These are phyloP conservation scores for Tuber calosporum DNA, from an alignment of 495 filamentous ascomycete genomes.

Conservation along the genomic window DNA sequence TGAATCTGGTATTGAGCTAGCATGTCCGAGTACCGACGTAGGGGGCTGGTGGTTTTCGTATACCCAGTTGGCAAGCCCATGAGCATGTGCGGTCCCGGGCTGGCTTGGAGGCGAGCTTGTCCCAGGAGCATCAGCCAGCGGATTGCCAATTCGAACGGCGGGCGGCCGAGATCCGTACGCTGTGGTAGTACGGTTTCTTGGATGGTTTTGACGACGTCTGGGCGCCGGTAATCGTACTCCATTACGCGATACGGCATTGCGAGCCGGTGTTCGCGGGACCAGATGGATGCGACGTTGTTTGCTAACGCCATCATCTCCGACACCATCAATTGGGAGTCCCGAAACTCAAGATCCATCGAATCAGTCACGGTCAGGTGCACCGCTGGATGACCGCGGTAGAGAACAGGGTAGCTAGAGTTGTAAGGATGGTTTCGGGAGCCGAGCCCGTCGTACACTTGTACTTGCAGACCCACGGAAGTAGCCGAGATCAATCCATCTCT, in stretches of 20 bases:
- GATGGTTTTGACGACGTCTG: slow-evolving; percentile 41
- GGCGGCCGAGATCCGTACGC: slow-evolving; percentile 34
- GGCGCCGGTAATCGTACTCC: slow-evolving; percentile 53
- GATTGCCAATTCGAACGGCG: slow-evolving; percentile 31
- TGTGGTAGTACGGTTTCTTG: slow-evolving; percentile 41
- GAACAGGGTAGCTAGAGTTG: slow-evolving; percentile 13
- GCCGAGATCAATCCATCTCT: slow-evolving; percentile 42
- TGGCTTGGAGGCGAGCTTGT: slow-evolving; percentile 43
- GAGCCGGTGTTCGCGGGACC: slow-evolving; percentile 67
- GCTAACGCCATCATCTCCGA: slow-evolving; percentile 70
- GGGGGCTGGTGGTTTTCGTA: slow-evolving; percentile 72
- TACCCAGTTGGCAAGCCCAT: slow-evolving; percentile 62
- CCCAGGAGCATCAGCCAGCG: slow-evolving; percentile 50
- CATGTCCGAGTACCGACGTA: slow-evolving; percentile 76
- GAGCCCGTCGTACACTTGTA: slow-evolving; percentile 20
- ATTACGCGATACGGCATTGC: slow-evolving; percentile 71
- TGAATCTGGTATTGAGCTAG: slow-evolving; percentile 90
- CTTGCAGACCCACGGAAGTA: neutral
- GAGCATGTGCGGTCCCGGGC: slow-evolving; percentile 51
- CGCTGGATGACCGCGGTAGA: slow-evolving; percentile 38
- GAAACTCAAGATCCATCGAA: neutral
- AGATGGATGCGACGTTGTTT: slow-evolving; percentile 62
- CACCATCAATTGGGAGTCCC: slow-evolving; percentile 44
- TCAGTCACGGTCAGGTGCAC: slow-evolving; percentile 42
- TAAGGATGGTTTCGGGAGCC: slow-evolving; percentile 15